Evolutionary conservation across 208 protist genomes (phyloP), one percentile per base, ranked within the genome.

Genomic region (Zelonia costaricensis): DNA sequence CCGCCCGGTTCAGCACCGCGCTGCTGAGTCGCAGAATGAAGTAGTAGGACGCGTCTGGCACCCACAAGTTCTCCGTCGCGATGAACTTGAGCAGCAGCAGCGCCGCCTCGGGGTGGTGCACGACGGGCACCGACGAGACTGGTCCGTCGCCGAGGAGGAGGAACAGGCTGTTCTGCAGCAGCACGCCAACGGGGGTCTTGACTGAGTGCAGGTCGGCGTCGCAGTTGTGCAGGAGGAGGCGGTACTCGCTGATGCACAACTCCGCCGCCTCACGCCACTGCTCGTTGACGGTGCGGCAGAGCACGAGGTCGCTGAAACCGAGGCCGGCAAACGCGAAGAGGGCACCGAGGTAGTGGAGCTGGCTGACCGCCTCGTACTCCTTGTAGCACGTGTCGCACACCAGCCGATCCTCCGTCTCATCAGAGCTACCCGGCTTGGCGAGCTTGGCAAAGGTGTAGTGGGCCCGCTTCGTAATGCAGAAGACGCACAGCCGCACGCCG

Each of bases 171-270:
- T 82, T 88, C 44, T 78, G 64, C 46, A 92, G 65, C 7, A 92
- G 66, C 4, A 70, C 49, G 16, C 76, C 62, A 15, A 80, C 76
- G 9, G 76, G 78, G 9, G 64, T 65, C 48, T 79, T 58, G 20
- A 86, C 77, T 42, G 59, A 58, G 20, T 73, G 69, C 18, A 81
- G 54, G 49, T 73, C 72, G 10, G 78, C 63, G 33, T 74, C 58
- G 53, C 65, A 80, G 39, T 71, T 66, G 72, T 92, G 81, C 22
- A 92, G 70, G 22, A 82, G 69, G 18, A 82, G 69, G 25, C 86
- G 75, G 52, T 88, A 82, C 63, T 89, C 82, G 56, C 78, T 84
- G 49, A 92, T 76, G 73, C 82, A 90, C 53, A 92, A 58, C 73
- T 92, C 82, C 8, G 86, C 82, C 15, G 82, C 82, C n/a, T 78